These are phyloP conservation scores for Cicer judaicum DNA, from an alignment of 306 rosid genomes.

Conservation along the genomic window DNA sequence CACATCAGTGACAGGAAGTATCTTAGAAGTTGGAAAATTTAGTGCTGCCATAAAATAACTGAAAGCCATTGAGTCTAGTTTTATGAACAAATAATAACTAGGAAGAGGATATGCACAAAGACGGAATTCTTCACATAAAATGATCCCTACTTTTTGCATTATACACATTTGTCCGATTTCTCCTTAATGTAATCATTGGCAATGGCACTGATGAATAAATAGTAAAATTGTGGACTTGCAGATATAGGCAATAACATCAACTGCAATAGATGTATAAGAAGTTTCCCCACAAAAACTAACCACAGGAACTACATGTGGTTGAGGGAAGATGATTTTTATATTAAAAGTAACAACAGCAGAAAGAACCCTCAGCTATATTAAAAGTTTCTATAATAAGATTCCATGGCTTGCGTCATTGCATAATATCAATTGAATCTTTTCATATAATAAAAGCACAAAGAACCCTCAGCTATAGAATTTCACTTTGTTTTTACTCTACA, in stretches of 20 bases:
- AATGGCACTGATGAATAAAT: not conserved
- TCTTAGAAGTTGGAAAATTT: slow-evolving; percentile 15
- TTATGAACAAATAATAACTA: slow-evolving; percentile 9
- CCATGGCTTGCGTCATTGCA: not conserved
- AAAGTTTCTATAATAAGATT: not conserved
- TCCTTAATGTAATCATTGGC: not conserved
- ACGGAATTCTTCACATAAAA: slow-evolving; percentile 8
- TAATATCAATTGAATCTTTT: slow-evolving; percentile 2
- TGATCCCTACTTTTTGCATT: not conserved
- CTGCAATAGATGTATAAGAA: slow-evolving; percentile 6
- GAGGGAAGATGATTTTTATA: slow-evolving; percentile 22
- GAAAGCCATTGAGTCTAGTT: slow-evolving; percentile 22
- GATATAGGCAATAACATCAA: slow-evolving; percentile 6
- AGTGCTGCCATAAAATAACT: slow-evolving; percentile 11
- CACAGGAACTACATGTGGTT: not conserved
- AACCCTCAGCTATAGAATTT: slow-evolving; percentile 12
- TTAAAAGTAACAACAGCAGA: not conserved
- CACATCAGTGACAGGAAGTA: slow-evolving; percentile 15
- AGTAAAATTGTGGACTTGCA: not conserved
- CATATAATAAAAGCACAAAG: not conserved
- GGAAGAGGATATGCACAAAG: slow-evolving; percentile 18
- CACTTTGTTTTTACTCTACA: not conserved
- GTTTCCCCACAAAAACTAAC: slow-evolving; percentile 31
- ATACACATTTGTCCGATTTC: slow-evolving; percentile 20
- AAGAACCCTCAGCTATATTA: not conserved